Base-by-base conservation (phyloP, 768 basidiomycete genomes). In the Trametes cinnabarina region DNA sequence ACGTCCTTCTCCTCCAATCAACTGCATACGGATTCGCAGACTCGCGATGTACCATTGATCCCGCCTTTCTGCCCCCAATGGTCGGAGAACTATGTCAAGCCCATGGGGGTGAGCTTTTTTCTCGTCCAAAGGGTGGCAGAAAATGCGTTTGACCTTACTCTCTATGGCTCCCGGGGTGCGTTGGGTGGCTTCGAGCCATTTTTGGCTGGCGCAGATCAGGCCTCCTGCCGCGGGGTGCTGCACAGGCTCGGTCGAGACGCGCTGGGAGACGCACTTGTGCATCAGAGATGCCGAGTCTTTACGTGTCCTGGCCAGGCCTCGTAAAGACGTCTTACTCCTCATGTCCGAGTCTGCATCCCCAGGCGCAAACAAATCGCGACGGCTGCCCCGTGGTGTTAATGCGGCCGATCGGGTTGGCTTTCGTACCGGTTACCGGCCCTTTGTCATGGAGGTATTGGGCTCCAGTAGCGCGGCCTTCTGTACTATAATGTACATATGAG, bases 241-340 rank as follows among this genome's bases (percentile, higher is more conserved):
- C 22, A 25, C 22, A 28, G 34, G 22, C 49, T 37, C 19, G 35
- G 39, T 20, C 12, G 37, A 19, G 15, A n/a, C 46, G 19, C 26
- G 19, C 15, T 17, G 8, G 22, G 35, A 47, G 54, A n/a, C 37
- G 54, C 46, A 40, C 37, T 47, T 41, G 54, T 19, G 46, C 54
- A 55, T 55, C 54, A 55, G 54, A 47, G 46, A 55, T 55, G 54
- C 44, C 54, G 53, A 37, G 53, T 28, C n/a, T 23, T 14, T 34
- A 17, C 34, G 4, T 26, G 43, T 32, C 30, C 30, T 32, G 53
- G 34, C 53, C 44, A 22, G 26, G 32, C 46, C 44, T 40, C 54
- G 44, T 10, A 48, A 47, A 35, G n/a, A 22, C 17, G 54, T 17
- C n/a, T 40, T 35, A 39, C 25, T 34, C 42, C 30, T 19, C 35